Percentiles rank a stretch among this genome's conserved stretches.
phyloP scores from a whole-genome alignment of 2,329 filamentous ascomycete genomes.

The Pseudocercospora fijiensis region DNA sequence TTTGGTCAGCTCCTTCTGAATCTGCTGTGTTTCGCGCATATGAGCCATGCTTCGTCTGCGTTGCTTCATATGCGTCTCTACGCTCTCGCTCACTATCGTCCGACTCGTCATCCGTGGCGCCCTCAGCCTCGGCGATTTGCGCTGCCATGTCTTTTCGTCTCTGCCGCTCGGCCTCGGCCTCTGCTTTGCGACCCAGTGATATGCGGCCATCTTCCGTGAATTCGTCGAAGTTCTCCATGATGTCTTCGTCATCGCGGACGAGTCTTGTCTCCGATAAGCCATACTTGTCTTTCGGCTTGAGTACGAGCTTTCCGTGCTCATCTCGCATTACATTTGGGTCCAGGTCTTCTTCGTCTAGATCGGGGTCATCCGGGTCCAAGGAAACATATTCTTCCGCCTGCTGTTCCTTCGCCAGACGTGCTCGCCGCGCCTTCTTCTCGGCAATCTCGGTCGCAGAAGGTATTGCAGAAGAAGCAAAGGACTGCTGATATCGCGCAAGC shows the following conservation, averaged over 20 bases:
- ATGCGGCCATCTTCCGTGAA: conserved; percentile 71
- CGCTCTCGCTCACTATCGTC: conserved; percentile 65
- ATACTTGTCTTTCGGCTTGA: conserved; percentile 60
- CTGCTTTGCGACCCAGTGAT: conserved; percentile 73
- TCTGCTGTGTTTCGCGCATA: conserved; percentile 47
- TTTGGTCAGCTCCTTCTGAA: conserved; percentile 29
- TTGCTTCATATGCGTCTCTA: conserved; percentile 79
- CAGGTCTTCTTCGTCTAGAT: conserved; percentile 45
- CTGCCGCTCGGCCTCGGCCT: conserved; percentile 64
- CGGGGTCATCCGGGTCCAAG: conserved; percentile 59
- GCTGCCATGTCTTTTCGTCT: conserved; percentile 76
- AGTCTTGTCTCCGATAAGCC: conserved; percentile 63
- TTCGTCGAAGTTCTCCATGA: conserved; percentile 90
- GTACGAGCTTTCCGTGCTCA: conserved; percentile 46
- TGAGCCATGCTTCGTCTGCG: conserved; percentile 84
- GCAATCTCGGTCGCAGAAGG: conserved; percentile 81
- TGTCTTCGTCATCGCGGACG: conserved; percentile 82
- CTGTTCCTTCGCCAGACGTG: conserved; percentile 72
- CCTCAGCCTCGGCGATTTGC: conserved; percentile 70
- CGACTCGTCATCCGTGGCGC: conserved; percentile 34
- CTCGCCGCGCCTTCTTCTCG: conserved; percentile 85
- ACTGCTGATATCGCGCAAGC: conserved; percentile 38
- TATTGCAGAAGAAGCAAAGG: conserved; percentile 52
- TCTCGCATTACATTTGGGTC: conserved; percentile 43
- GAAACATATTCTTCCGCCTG: conserved; percentile 59